A percentile compares a stretch with the other conserved stretches of the same genome.
phyloP scores from a whole-genome alignment of 768 basidiomycete genomes.

The Ramaria rubella region DNA sequence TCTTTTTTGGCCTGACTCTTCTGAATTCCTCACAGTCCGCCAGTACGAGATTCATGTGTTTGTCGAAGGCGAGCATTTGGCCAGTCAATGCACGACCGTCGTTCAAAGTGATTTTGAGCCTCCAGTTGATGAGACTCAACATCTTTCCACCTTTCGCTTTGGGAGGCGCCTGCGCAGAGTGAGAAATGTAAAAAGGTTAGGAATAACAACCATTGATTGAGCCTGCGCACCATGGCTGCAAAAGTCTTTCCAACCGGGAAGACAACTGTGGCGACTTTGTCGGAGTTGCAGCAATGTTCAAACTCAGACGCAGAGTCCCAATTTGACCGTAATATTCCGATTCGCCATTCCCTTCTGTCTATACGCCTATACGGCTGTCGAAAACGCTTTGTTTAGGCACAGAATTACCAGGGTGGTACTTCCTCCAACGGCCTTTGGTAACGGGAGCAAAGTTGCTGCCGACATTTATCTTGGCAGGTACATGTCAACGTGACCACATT shows the following conservation, averaged over 20 bases:
- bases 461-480: too few species aligned
- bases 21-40: conserved; percentile 99
- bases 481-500: too few species aligned
- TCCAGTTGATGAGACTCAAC: conserved; percentile 95
- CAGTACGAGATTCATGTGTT: conserved; percentile 98
- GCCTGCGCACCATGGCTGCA: neutral
- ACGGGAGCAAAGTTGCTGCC: too few species aligned
- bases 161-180: conserved; percentile 67
- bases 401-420: too few species aligned
- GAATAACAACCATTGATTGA: neutral
- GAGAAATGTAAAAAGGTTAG: neutral
- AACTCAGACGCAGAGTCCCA: neutral
- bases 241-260: neutral
- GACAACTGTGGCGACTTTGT: neutral
- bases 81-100: conserved; percentile 94
- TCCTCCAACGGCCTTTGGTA: too few species aligned
- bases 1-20: conserved; percentile 87
- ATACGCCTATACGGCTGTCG: too few species aligned
- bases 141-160: conserved; percentile 99
- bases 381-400: too few species aligned
- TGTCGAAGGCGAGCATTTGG: conserved; percentile 99
- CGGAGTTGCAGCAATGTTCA: neutral
- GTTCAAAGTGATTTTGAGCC: conserved; percentile 94
- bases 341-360: too few species aligned
- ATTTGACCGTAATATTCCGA: too few species aligned